A percentile compares a stretch with the other conserved stretches of the same genome.
phyloP scores from a whole-genome alignment of 495 filamentous ascomycete species.

The Bacidia rubella region DNA sequence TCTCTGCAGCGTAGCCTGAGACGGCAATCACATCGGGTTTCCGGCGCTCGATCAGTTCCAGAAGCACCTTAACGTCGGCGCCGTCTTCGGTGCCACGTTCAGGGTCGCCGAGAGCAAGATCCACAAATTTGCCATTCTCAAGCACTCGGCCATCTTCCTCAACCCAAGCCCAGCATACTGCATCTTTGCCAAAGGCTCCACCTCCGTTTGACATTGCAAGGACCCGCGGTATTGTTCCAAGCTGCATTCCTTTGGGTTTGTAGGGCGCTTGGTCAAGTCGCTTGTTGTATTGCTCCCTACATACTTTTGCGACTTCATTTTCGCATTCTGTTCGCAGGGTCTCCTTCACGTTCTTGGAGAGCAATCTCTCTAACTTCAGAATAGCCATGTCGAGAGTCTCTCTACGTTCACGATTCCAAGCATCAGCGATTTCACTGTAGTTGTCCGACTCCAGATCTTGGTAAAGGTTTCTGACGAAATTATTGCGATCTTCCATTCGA shows the following conservation, averaged over 20 bases:
- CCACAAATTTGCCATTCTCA: constrained; percentile 74
- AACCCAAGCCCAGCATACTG: constrained; percentile 80
- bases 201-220: constrained; percentile 70
- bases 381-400: constrained; percentile 76
- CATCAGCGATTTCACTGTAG: constrained; percentile 85
- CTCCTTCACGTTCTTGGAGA: constrained; percentile 85
- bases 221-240: constrained; percentile 79
- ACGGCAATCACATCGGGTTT: constrained; percentile 84
- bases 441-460: constrained; percentile 83
- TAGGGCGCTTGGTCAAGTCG: constrained; percentile 90
- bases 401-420: constrained; percentile 78
- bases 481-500: constrained; percentile 55
- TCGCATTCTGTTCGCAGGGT: constrained; percentile 84
- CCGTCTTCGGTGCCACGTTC: constrained; percentile 49
- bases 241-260: constrained; percentile 83
- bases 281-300: constrained; percentile 71
- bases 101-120: constrained; percentile 58
- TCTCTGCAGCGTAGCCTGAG: constrained; percentile 80
- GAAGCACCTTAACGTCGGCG: constrained; percentile 49
- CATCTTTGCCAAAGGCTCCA: constrained; percentile 58
- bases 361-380: constrained; percentile 63
- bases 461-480: constrained; percentile 61
- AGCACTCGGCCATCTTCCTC: constrained; percentile 83
- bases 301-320: constrained; percentile 66
- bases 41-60: constrained; percentile 56